Conservation (phyloP, 257 asterid species). For the Verbena officinalis region DNA sequence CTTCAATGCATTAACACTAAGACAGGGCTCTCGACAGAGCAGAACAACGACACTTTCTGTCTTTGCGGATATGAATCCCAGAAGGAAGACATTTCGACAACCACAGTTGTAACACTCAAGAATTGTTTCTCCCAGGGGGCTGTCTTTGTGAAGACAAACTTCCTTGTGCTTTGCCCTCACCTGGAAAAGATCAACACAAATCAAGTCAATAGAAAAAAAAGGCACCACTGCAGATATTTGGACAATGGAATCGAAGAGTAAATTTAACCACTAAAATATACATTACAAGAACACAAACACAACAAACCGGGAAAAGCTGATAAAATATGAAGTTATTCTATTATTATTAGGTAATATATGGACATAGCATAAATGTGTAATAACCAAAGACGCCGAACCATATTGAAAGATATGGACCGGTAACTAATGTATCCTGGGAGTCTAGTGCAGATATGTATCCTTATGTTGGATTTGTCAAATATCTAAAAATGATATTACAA, state of each 20-base stretch:
- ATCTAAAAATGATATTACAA: neutral
- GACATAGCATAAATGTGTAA: neutral
- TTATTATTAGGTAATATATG: neutral
- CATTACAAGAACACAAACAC: neutral
- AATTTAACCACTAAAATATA: neutral
- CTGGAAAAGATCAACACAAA: constrained; percentile 42
- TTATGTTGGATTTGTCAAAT: neutral
- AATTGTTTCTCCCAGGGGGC: constrained; percentile 97
- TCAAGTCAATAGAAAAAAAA: constrained; percentile 3
- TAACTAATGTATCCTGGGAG: neutral
- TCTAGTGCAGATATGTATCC: neutral
- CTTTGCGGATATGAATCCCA: constrained; percentile 97
- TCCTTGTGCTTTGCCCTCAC: constrained; percentile 99
- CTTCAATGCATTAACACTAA: constrained; percentile 84
- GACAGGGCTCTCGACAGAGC: constrained; percentile 97
- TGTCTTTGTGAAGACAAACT: constrained; percentile 98
- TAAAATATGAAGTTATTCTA: neutral
- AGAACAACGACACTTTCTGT: constrained; percentile 98
- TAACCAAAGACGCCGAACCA: neutral
- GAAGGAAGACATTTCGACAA: constrained; percentile 93
- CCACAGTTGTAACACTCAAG: constrained; percentile 99
- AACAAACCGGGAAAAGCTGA: neutral
- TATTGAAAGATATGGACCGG: neutral
- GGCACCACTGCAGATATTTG: neutral
- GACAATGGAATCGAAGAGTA: neutral